phyloP scores from a whole-genome alignment of 352 stramenopile species.

The Phytopythium sindhum region DNA sequence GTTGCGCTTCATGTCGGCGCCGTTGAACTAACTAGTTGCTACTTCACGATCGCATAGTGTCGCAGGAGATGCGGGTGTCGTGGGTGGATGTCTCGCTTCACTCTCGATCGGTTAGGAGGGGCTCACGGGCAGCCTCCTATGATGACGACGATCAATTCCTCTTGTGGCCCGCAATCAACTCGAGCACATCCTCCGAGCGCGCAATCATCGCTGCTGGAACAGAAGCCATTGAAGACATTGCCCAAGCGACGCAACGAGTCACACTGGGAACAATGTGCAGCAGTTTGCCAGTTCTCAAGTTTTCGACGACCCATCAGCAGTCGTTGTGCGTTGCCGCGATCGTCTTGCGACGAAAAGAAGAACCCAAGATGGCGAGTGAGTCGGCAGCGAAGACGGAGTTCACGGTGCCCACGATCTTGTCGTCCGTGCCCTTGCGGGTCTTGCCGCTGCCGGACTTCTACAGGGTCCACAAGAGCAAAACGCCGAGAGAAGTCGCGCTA shows the following conservation, averaged over 20 bases:
- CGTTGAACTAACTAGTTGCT: too few species aligned
- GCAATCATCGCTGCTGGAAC: not conserved
- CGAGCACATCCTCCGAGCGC: not conserved
- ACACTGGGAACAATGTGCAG: not conserved
- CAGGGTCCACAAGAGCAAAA: slow-evolving; percentile 13
- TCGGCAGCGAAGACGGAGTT: not conserved
- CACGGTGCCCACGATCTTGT: slow-evolving; percentile 7
- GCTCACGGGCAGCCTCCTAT: not conserved
- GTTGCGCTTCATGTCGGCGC: too few species aligned
- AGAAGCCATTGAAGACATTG: too few species aligned
- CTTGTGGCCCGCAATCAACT: not conserved
- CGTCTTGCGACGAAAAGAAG: not conserved
- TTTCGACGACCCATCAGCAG: not conserved
- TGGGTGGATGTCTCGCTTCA: too few species aligned
- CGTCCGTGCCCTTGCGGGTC: slow-evolving; percentile 12
- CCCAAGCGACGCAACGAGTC: too few species aligned
- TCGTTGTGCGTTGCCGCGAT: too few species aligned
- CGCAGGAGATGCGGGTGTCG: too few species aligned
- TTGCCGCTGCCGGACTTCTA: slow-evolving; percentile 11
- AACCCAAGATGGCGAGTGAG: not conserved
- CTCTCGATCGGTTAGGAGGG: too few species aligned
- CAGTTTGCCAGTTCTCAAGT: not conserved
- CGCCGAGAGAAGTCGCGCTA: slow-evolving; percentile 17
- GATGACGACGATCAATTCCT: not conserved
- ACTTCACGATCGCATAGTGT: too few species aligned